Percentiles rank a stretch among this genome's conserved stretches.
phyloP scores from a whole-genome alignment of 2,329 filamentous ascomycete genomes.

The Ophiostoma sp. region DNA sequence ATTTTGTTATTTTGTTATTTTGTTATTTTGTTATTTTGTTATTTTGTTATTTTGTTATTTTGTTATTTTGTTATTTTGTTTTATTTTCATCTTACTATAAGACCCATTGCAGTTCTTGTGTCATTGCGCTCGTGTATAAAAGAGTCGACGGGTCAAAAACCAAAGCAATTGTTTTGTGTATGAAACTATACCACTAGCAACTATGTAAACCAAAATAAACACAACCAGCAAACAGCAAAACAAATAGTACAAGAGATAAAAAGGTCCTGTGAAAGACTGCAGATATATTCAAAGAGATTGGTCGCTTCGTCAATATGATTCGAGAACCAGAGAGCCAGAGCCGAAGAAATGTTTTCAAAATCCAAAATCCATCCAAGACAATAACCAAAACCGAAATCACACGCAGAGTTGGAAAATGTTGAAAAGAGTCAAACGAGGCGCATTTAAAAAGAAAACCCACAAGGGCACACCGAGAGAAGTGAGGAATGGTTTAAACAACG shows the following conservation, averaged over 20 bases:
- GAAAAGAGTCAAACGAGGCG: not conserved
- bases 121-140: not conserved
- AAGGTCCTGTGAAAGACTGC: constrained; percentile 15
- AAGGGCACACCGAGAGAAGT: constrained; percentile 12
- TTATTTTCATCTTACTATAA: not conserved
- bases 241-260: not conserved
- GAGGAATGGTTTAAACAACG: constrained; percentile 31
- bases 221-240: constrained; percentile 1
- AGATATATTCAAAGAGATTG: constrained; percentile 8
- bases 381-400: not conserved
- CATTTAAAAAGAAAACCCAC: not conserved
- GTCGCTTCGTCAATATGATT: constrained; percentile 3
- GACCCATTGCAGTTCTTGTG: too few relatives aligned
- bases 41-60: too few relatives aligned
- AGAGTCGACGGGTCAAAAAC: too few relatives aligned
- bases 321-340: not conserved
- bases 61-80: too few relatives aligned
- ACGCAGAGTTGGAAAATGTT: not conserved
- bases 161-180: too few relatives aligned
- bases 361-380: not conserved
- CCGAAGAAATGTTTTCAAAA: not conserved
- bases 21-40: too few relatives aligned
- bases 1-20: too few relatives aligned
- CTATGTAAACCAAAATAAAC: not conserved
- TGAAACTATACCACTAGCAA: not conserved